phyloP scores from a whole-genome alignment of 139 green algal genomes.

The Cymbomonas tetramitiformis region DNA sequence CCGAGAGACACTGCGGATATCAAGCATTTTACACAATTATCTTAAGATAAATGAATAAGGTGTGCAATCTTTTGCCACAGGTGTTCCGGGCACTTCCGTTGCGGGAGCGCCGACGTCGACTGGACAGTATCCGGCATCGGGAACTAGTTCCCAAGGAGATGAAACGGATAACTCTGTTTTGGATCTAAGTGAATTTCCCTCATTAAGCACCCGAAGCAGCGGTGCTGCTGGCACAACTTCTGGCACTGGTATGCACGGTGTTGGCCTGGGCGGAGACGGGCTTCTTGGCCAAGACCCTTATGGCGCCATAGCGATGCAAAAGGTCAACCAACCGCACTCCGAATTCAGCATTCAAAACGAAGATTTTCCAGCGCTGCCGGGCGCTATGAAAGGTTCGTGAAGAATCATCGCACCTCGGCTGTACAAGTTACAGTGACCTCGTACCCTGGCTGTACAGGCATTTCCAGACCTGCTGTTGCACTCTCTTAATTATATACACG shows the following conservation, averaged over 20 bases:
- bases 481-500: neutral
- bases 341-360: slow-evolving; percentile 47
- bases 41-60: too few species aligned
- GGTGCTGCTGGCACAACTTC: too few species aligned
- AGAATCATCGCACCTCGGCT: neutral
- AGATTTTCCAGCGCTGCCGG: slow-evolving; percentile 57
- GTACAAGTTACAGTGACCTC: neutral
- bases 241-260: neutral
- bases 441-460: slow-evolving; percentile 1
- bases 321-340: slow-evolving; percentile 13
- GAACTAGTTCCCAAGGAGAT: slow-evolving; percentile 18
- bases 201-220: too few species aligned
- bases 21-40: too few species aligned
- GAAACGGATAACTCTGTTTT: neutral
- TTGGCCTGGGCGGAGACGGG: neutral
- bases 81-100: too few species aligned
- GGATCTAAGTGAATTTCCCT: too few species aligned
- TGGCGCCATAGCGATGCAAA: slow-evolving; percentile 15
- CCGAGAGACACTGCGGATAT: too few species aligned
- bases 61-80: too few species aligned
- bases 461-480: neutral
- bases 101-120: too few species aligned
- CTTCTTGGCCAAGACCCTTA: neutral
- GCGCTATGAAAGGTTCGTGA: neutral
- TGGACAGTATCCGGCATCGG: neutral